phyloP scores from a whole-genome alignment of 2,329 filamentous ascomycete species.

The Nemania sp. region DNA sequence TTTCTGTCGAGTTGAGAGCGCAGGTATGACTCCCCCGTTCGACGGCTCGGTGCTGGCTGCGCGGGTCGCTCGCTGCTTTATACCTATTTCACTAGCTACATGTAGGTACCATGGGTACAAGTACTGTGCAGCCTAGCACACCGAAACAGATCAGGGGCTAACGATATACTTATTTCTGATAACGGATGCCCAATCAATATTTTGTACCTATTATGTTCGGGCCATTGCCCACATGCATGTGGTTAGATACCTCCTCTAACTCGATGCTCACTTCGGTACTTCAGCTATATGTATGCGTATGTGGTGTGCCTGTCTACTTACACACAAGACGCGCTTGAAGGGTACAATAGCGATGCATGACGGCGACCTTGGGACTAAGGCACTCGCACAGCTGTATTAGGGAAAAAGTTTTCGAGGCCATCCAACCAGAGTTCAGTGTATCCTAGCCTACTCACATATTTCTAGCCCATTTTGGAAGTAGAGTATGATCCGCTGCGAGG shows the following conservation, averaged over 20 bases:
- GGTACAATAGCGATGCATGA: too few relatives aligned
- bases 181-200: background rate
- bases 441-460: background rate
- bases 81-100: slow-evolving; percentile 24
- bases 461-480: background rate
- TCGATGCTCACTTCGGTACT: too few relatives aligned
- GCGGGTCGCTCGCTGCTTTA: slow-evolving; percentile 37
- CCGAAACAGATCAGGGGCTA: slow-evolving; percentile 35
- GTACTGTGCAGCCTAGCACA: slow-evolving; percentile 9
- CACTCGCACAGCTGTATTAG: slow-evolving; percentile 1
- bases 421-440: background rate
- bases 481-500: too few relatives aligned
- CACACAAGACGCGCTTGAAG: too few relatives aligned
- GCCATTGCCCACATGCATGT: too few relatives aligned
- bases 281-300: too few relatives aligned
- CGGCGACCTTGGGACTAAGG: background rate
- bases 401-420: too few relatives aligned
- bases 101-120: background rate
- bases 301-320: too few relatives aligned
- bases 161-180: too few relatives aligned
- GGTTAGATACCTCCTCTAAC: too few relatives aligned
- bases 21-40: slow-evolving; percentile 22
- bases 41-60: slow-evolving; percentile 25
- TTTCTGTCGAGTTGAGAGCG: slow-evolving; percentile 11
- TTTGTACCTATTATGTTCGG: too few relatives aligned